These are phyloP conservation scores for Echinosophora koreensis DNA, from an alignment of 306 rosid species.

Conservation along the genomic window DNA sequence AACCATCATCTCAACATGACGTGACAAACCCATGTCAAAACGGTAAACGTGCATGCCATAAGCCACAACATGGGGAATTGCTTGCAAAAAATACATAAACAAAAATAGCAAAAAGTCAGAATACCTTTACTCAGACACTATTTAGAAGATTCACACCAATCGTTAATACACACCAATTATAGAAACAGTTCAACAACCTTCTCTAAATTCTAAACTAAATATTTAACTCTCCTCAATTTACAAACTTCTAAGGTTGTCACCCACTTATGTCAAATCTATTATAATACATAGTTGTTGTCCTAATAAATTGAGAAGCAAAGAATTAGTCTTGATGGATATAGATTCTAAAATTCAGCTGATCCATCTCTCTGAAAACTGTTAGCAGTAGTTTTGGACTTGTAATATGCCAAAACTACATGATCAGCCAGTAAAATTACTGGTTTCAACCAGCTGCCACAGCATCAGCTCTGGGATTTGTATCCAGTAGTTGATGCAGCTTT, in stretches of 20 bases:
- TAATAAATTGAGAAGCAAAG: slow-evolving; percentile 50
- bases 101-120: slow-evolving; percentile 6
- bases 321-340: slow-evolving; percentile 62
- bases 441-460: slow-evolving; percentile 87
- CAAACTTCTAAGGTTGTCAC: slow-evolving; percentile 59
- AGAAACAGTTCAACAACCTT: slow-evolving; percentile 41
- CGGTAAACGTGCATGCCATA: background rate
- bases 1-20: background rate
- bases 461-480: slow-evolving; percentile 81
- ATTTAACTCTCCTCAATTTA: slow-evolving; percentile 63
- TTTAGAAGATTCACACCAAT: slow-evolving; percentile 49
- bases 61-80: no score
- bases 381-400: slow-evolving; percentile 88
- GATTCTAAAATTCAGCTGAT: slow-evolving; percentile 56
- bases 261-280: slow-evolving; percentile 55
- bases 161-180: slow-evolving; percentile 45
- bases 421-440: slow-evolving; percentile 50
- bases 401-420: slow-evolving; percentile 96
- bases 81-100: background rate
- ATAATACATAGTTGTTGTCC: slow-evolving; percentile 46
- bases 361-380: slow-evolving; percentile 62
- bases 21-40: background rate
- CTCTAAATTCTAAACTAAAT: slow-evolving; percentile 46
- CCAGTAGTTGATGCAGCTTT: slow-evolving; percentile 90
- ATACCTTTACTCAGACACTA: slow-evolving; percentile 6